Evolutionary conservation across 2,329 filamentous ascomycete genomes (phyloP), one percentile per base, ranked within the genome.

Genomic region (Penicillium sp.): DNA sequence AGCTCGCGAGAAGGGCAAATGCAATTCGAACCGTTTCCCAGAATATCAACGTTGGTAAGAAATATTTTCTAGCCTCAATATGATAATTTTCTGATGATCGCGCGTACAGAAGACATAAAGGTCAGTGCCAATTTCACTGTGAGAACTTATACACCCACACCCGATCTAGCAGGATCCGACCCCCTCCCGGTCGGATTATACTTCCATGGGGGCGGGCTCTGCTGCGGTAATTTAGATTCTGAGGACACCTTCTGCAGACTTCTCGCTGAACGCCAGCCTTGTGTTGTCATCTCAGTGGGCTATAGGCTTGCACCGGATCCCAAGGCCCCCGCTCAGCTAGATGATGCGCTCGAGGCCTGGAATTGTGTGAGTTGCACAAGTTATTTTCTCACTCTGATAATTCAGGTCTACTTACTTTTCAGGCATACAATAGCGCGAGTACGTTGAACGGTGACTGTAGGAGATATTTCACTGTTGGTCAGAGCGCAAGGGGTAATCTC

Each of bases 401-500:
- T 52, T 52, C 14, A 38, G 3, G 6, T 52, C 38, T 52, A 33
- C 49, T 52, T 52, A 52, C 30, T 6, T 52, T 52, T 52, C 49
- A 61, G 55, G 59, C 59, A 30, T 59, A 67, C 46, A 57, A 69
- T 7, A 70, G 82, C 61, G 73, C 76, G 3, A 57, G 38, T 0
- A 73, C 76, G 28, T 69, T 82, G n/a, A 72, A 73, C 13, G 69
- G 82, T 61, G 78, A 83, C 62, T 67, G 72, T 0, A 55, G 62
- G 0, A 70, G 72, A 8, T 73, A 83, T 56, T 73, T 75, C 22
- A 59, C 82, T 45, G 72, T 74, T 49, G 81, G 80, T 3, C 74
- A 76, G 25, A 78, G 74, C 35, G 80, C 76, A 1, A 81, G 81
- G 3, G 80, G 75, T 11, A 76, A 74, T 1, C 65, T 82, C 1